A percentile compares a stretch with the other conserved stretches of the same genome.
phyloP scores from a whole-genome alignment of 2,329 filamentous ascomycete species.

The Fusarium sp. region DNA sequence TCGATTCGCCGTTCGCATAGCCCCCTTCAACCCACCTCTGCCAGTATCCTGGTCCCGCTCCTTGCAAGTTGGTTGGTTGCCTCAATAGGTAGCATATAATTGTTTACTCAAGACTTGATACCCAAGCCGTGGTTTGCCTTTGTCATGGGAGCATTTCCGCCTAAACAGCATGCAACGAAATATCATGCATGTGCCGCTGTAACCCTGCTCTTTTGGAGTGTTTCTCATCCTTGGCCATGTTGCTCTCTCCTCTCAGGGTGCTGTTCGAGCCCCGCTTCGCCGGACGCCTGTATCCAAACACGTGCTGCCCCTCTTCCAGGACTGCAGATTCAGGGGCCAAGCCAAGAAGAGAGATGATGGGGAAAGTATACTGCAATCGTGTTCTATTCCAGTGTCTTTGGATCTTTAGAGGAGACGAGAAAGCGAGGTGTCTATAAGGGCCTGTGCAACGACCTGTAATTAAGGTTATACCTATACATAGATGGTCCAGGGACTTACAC shows the following conservation, averaged over 20 bases:
- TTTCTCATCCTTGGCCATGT: slow-evolving; percentile 10
- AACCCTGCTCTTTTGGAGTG: slow-evolving; percentile 4
- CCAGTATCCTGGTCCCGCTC: slow-evolving; percentile 36
- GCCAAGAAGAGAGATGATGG: not conserved
- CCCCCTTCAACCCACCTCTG: slow-evolving; percentile 39
- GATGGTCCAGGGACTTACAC: slow-evolving; percentile 12
- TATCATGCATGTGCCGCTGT: slow-evolving; percentile 1
- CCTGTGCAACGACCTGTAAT: slow-evolving; percentile 2
- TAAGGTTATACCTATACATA: not conserved
- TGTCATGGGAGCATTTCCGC: not conserved
- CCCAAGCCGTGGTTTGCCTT: not conserved
- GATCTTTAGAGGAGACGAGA: not conserved
- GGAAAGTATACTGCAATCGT: not conserved
- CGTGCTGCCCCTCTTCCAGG: slow-evolving; percentile 34
- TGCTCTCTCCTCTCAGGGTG: slow-evolving; percentile 10
- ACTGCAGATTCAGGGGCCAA: slow-evolving; percentile 30
- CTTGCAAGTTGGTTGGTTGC: slow-evolving; percentile 10
- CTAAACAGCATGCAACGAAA: slow-evolving; percentile 2
- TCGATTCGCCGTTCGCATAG: slow-evolving; percentile 40
- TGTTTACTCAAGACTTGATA: slow-evolving; percentile 5
- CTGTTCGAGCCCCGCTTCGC: slow-evolving; percentile 30
- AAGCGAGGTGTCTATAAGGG: not conserved
- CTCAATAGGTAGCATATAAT: slow-evolving; percentile 11
- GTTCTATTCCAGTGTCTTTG: not conserved
- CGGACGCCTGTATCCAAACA: slow-evolving; percentile 21